Base-by-base conservation (phyloP, 495 filamentous ascomycete species). In the Aspergillus funiculosus region DNA sequence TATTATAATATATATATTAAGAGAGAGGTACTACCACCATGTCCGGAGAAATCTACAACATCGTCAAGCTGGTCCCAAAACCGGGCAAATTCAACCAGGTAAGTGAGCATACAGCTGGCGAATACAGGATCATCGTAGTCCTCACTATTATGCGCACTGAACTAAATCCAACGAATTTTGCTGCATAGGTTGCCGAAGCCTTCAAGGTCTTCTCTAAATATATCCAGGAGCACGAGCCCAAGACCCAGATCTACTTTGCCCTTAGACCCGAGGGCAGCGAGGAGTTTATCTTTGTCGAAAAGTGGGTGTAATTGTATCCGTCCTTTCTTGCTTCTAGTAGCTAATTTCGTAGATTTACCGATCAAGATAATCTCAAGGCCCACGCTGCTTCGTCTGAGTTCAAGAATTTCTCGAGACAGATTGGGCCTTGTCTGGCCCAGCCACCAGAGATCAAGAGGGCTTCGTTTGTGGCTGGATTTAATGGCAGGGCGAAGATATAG, bases 401-500 rank as follows among this genome's bases (percentile, higher is more conserved):
- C 18, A 49, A 46, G 40, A 32, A 48, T 29, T 56, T 56, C 30
- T 34, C 29, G 0, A 48, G 30, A n/a, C 40, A 44, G 10, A 30
- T 56, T 32, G 53, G 40, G 6, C 40, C 44, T 0, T 22, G 20
- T 7, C 17, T 56, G 35, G 48, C 53, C 4, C 19, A 43, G 48
- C 18, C 49, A 13, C 44, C 53, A 7, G 43, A 56, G 14, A 49
- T 52, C 20, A 51, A 40, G 31, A 27, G 43, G 13, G 48, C 48
- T 5, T 24, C 17, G 4, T 52, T 52, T 31, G 25, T 56, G 8
- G 48, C n/a, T 24, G 53, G 53, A 18, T 44, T 56, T 41, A 45
- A 52, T 13, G 49, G 48, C 4, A 45, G 53, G 41, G 39, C 53
- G 18, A 56, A 56, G 49, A 44, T 56, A 41, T 55, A 39, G 37